Conservation (phyloP, 108 stramenopile species). For the Mediolabrus comicus region DNA sequence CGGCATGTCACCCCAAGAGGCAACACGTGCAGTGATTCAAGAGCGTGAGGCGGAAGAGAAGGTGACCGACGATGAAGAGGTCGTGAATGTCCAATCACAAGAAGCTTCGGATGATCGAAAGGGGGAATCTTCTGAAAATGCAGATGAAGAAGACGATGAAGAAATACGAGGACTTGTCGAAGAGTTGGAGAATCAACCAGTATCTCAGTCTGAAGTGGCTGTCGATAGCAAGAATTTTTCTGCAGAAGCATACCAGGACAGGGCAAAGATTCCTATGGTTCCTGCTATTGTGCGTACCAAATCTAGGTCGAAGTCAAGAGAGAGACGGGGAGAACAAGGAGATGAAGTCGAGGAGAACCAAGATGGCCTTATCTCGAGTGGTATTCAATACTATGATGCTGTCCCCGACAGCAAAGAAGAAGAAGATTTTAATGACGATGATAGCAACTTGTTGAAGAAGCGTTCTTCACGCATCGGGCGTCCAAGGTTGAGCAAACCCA, state of each 20-base stretch:
- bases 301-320: conserved; percentile 17
- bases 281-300: conserved; percentile 35
- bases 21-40: conserved; percentile 10
- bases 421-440: conserved; percentile 23
- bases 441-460: conserved; percentile 12
- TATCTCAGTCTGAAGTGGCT: conserved; percentile 30
- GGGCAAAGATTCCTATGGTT: conserved; percentile 15
- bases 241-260: conserved; percentile 1
- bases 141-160: neutral
- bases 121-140: conserved; percentile 14
- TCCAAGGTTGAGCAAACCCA: conserved; percentile 11
- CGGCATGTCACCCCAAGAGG: conserved; percentile 55
- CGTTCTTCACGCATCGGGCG: neutral
- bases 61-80: conserved; percentile 9
- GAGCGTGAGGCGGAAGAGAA: conserved; percentile 36
- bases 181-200: neutral
- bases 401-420: conserved; percentile 36
- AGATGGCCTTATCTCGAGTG: conserved; percentile 45
- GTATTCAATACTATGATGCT: conserved; percentile 69
- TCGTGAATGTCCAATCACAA: neutral
- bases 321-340: conserved; percentile 1
- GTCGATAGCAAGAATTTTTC: conserved; percentile 11
- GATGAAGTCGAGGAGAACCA: conserved; percentile 5
- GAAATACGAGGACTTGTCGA: neutral
- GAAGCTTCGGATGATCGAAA: conserved; percentile 16